phyloP scores from a whole-genome alignment of 2,329 filamentous ascomycete species.

The Penicillium sp. region DNA sequence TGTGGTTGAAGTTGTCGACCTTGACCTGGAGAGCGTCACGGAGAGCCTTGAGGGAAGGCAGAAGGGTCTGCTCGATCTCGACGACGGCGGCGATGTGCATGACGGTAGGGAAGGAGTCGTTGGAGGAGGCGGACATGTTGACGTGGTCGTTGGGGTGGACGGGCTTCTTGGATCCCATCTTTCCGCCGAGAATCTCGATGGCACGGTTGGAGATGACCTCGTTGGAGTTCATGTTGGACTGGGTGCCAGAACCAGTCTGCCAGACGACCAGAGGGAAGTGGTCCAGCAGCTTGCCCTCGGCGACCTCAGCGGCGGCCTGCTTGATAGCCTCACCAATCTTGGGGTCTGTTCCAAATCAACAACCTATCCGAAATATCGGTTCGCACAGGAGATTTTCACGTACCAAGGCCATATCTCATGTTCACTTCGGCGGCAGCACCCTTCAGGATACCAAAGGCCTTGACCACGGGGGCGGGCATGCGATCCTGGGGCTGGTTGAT shows the following conservation, averaged over 20 bases:
- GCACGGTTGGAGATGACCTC: constrained; percentile 99
- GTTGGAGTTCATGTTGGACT: constrained; percentile 99
- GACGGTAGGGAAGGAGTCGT: constrained; percentile 98
- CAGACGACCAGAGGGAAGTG: constrained; percentile 98
- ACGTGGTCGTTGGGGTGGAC: constrained; percentile 99
- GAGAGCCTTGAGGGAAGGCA: constrained; percentile 78
- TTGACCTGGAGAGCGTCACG: constrained; percentile 82
- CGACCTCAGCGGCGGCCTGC: constrained; percentile 89
- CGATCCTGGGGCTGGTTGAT: constrained; percentile 99
- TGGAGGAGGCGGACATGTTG: constrained; percentile 97
- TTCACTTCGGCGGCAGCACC: constrained; percentile 94
- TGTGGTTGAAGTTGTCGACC: constrained; percentile 81
- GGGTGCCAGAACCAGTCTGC: constrained; percentile 97
- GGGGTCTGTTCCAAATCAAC: constrained; percentile 58
- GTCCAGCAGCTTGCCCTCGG: constrained; percentile 86
- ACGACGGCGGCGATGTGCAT: constrained; percentile 99
- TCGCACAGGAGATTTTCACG: constrained; percentile 12
- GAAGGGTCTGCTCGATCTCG: constrained; percentile 79
- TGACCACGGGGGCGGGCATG: constrained; percentile 89
- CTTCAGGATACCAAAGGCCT: constrained; percentile 95
- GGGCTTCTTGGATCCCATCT: constrained; percentile 94
- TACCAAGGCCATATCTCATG: constrained; percentile 82
- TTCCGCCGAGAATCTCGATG: constrained; percentile 92
- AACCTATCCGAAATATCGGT: neutral
- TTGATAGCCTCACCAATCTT: constrained; percentile 90